Evolutionary conservation across 2,329 filamentous ascomycete genomes (phyloP).

Genomic region (Diaporthe sp.): DNA sequence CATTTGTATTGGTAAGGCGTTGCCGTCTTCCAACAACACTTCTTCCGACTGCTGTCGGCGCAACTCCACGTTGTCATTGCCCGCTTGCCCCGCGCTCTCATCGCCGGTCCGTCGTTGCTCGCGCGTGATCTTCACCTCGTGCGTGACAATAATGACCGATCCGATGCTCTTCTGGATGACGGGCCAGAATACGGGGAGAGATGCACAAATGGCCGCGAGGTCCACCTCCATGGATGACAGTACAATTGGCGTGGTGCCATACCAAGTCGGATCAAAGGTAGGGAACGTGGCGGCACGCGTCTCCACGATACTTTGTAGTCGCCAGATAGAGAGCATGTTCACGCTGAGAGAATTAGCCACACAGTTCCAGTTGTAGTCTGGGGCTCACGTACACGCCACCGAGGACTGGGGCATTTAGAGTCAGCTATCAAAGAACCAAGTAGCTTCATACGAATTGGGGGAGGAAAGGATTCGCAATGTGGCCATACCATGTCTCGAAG

Average conservation of each 20-base stretch:
- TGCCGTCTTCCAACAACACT: slow-evolving; percentile 1
- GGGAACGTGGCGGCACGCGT: slow-evolving; percentile 46
- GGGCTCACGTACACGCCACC: slow-evolving; percentile 43
- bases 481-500: too few species aligned
- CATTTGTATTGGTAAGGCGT: background rate
- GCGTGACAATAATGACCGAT: slow-evolving; percentile 42
- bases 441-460: too few species aligned
- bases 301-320: slow-evolving; percentile 44
- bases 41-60: slow-evolving; percentile 13
- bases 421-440: too few species aligned
- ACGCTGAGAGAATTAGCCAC: slow-evolving; percentile 38
- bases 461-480: too few species aligned
- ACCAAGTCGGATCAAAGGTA: slow-evolving; percentile 49
- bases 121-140: slow-evolving; percentile 30
- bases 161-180: slow-evolving; percentile 42
- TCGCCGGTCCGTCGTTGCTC: background rate
- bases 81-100: background rate
- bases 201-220: slow-evolving; percentile 26
- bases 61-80: background rate
- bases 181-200: slow-evolving; percentile 28
- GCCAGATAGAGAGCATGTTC: slow-evolving; percentile 46
- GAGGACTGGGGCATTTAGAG: too few species aligned
- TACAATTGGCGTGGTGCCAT: slow-evolving; percentile 48
- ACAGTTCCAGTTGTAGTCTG: background rate
- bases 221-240: slow-evolving; percentile 48